Percentiles rank a stretch among this genome's conserved stretches.
Evolutionary conservation across 2,329 filamentous ascomycete species (phyloP).

Genomic region (Beauveria medogensis): DNA sequence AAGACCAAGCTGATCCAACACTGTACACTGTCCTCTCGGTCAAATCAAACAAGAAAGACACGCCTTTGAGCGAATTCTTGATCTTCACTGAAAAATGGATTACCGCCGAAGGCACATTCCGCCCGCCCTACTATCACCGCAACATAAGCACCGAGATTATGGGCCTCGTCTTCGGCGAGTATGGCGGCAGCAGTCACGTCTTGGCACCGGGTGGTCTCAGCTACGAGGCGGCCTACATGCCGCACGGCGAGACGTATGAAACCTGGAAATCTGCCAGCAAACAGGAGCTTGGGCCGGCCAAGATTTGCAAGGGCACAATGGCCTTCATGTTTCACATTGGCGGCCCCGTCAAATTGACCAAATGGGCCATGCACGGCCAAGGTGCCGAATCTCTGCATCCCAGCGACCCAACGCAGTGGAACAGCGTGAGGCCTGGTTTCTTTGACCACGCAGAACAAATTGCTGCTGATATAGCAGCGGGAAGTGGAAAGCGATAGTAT

Average conservation of each 20-base stretch:
- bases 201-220: slow-evolving; percentile 24
- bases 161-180: slow-evolving; percentile 38
- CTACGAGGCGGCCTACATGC: slow-evolving; percentile 28
- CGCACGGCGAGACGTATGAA: slow-evolving; percentile 27
- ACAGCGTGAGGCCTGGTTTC: slow-evolving; percentile 19
- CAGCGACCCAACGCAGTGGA: slow-evolving; percentile 17
- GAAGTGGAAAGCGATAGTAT: background rate
- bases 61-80: slow-evolving; percentile 53
- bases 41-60: slow-evolving; percentile 45
- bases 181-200: slow-evolving; percentile 21
- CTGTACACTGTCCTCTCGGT: slow-evolving; percentile 60
- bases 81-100: slow-evolving; percentile 62
- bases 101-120: slow-evolving; percentile 52
- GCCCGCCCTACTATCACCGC: slow-evolving; percentile 58
- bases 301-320: slow-evolving; percentile 37
- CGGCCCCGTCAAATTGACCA: slow-evolving; percentile 18
- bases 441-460: slow-evolving; percentile 21
- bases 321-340: slow-evolving; percentile 39
- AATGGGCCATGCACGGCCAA: slow-evolving; percentile 18
- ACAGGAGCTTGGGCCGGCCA: slow-evolving; percentile 30
- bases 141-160: slow-evolving; percentile 51
- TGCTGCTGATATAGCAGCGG: slow-evolving; percentile 16
- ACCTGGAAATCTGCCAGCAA: slow-evolving; percentile 21
- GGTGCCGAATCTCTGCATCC: slow-evolving; percentile 15
- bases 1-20: slow-evolving; percentile 59